Base-by-base conservation (phyloP, 2,329 filamentous ascomycete species). In the Endoconidiophora laricicola region DNA sequence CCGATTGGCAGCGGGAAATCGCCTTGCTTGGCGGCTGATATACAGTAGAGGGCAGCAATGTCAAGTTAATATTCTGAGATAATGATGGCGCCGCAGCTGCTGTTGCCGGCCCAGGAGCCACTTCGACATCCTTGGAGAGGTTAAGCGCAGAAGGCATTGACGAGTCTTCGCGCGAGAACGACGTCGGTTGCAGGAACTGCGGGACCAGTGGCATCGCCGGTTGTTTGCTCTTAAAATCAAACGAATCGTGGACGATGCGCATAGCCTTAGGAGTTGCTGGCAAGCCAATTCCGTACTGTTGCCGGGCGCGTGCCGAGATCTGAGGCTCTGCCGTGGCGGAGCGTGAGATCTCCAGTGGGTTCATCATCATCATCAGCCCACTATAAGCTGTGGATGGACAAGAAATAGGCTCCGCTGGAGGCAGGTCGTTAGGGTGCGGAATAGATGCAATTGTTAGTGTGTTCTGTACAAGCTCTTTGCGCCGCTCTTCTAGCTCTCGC, bases 211-310 rank as follows among this genome's bases (percentile, higher is more conserved):
- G 39, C 22, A 46, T 24, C 23, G 40, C 12, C n/a, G 52, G 43
- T 23, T 46, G 22, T 20, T 44, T 16, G 4, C 38, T 44, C 56
- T 61, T 24, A 51, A 54, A 41, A 51, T 71, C 66, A 51, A 57
- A 58, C 26, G 66, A 67, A 40, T 77, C 74, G 57, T 90, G 79
- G 41, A 85, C 78, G 1, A 93, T 78, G 18, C 83, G 78, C 87
- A 95, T 94, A 1, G 87, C 87, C 66, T 86, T 81, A 26, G 90
- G 88, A 1, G 88, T 95, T 2, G 87, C 86, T 12, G 90, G 87
- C n/a, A 94, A 73, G 0, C 87, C 88, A 47, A 90, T 73, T 4
- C 75, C 72, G 1, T 73, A 69, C 1, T 57, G 33, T 63, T 62
- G 53, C 61, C 66, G 47, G 62, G 63, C 12, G 69, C 68, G 54